Evolutionary conservation across 2,329 filamentous ascomycete species (phyloP).

Genomic region (Aspergillus sp.): DNA sequence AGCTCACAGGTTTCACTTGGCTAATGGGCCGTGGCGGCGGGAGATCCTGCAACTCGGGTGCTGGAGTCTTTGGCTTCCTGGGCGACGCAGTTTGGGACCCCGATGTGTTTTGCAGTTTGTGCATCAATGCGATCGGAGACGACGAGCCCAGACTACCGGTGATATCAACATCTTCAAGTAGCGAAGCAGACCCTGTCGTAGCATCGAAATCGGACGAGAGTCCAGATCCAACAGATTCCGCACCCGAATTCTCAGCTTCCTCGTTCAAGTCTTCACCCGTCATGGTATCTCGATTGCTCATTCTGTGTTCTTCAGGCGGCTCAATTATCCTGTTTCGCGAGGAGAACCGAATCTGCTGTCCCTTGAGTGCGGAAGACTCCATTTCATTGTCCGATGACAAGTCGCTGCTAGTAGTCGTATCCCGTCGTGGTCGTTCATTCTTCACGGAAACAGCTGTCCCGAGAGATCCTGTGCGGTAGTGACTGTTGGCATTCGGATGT

Average conservation of each 20-base stretch:
- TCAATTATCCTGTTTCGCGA: constrained; percentile 30
- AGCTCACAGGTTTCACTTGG: constrained; percentile 49
- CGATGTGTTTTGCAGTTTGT: constrained; percentile 29
- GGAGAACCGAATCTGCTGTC: constrained; percentile 47
- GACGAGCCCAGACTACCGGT: constrained; percentile 43
- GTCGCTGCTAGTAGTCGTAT: constrained; percentile 60
- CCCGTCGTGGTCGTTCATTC: constrained; percentile 47
- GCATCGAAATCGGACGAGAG: constrained; percentile 50
- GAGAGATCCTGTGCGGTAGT: constrained; percentile 50
- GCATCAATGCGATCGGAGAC: constrained; percentile 41
- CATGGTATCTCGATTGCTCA: constrained; percentile 22
- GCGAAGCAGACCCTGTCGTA: constrained; percentile 50
- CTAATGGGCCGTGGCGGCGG: constrained; percentile 58
- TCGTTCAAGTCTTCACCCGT: constrained; percentile 30
- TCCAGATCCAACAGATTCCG: constrained; percentile 43
- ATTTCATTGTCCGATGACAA: constrained; percentile 60
- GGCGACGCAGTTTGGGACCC: constrained; percentile 41
- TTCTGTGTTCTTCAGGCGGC: constrained; percentile 21
- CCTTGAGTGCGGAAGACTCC: constrained; percentile 47
- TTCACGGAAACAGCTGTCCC: constrained; percentile 49
- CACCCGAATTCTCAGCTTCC: constrained; percentile 42
- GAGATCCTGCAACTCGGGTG: constrained; percentile 50
- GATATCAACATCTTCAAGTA: constrained; percentile 47
- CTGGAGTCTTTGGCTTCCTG: constrained; percentile 42
- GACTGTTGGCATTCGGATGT: constrained; percentile 39